Percentiles rank a stretch among this genome's conserved stretches.
Conservation (phyloP, 2,329 filamentous ascomycete species). For the Aspergillus unguis region DNA sequence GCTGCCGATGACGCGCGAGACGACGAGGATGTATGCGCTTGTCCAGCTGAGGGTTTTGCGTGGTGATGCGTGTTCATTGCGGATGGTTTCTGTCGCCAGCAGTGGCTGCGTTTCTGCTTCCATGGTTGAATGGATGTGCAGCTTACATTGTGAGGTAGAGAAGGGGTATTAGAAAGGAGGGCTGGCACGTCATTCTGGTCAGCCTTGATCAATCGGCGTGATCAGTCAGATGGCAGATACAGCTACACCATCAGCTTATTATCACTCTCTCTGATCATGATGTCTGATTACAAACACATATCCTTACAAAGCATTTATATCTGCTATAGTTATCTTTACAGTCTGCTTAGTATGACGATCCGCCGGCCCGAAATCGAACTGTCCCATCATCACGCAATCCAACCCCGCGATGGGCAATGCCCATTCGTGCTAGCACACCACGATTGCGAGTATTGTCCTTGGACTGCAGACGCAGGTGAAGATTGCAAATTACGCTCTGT, state of each 20-base stretch:
- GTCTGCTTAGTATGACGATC: background rate
- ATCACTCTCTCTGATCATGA: too few relatives aligned
- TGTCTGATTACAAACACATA: too few relatives aligned
- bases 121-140: slow-evolving; percentile 17
- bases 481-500: slow-evolving; percentile 12
- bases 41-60: slow-evolving; percentile 60
- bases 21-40: slow-evolving; percentile 64
- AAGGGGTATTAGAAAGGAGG: slow-evolving; percentile 8
- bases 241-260: background rate
- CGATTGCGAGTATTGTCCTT: background rate
- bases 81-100: slow-evolving; percentile 4
- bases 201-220: slow-evolving; percentile 19
- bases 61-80: slow-evolving; percentile 39
- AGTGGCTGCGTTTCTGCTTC: slow-evolving; percentile 21
- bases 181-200: slow-evolving; percentile 29
- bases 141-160: background rate
- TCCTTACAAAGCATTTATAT: too few relatives aligned
- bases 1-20: slow-evolving; percentile 66
- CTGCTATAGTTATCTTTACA: too few relatives aligned
- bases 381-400: slow-evolving; percentile 28
- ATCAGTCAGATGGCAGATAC: background rate
- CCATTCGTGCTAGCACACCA: background rate
- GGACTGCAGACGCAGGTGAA: background rate
- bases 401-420: slow-evolving; percentile 33
- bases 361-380: background rate